These are phyloP conservation scores for Actinomortierella ambigua DNA, from an alignment of 371 early-diverging fungal genomes.

Conservation along the genomic window DNA sequence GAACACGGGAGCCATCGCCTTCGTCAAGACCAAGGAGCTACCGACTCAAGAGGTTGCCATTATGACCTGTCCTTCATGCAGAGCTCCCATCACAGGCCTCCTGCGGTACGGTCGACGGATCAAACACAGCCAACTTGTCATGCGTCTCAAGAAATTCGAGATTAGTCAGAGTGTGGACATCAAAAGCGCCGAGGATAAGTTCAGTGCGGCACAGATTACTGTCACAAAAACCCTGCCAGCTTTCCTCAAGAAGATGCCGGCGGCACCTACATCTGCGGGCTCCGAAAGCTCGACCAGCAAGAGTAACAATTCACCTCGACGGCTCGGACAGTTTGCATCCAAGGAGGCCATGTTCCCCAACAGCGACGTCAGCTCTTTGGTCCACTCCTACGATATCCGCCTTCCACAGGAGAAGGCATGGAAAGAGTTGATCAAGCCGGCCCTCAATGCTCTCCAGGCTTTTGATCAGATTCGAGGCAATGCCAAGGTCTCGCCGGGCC, in stretches of 20 bases:
- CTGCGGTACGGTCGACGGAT: slow-evolving; percentile 9
- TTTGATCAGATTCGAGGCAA: slow-evolving; percentile 9
- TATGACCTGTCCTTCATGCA: slow-evolving; percentile 35
- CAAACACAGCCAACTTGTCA: slow-evolving; percentile 3
- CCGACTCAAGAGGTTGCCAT: slow-evolving; percentile 10
- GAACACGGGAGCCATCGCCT: slow-evolving; percentile 6
- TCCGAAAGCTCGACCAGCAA: background rate
- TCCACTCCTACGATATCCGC: slow-evolving; percentile 15
- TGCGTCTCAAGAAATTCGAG: slow-evolving; percentile 16
- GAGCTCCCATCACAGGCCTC: slow-evolving; percentile 8
- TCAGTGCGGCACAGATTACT: background rate
- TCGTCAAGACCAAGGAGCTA: slow-evolving; percentile 10
- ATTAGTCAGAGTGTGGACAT: slow-evolving; percentile 2
- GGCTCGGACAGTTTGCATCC: slow-evolving; percentile 9
- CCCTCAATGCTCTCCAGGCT: background rate
- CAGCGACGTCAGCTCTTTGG: background rate
- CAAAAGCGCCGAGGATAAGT: background rate
- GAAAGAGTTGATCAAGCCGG: slow-evolving; percentile 10
- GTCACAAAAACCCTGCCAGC: background rate
- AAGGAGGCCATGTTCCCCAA: slow-evolving; percentile 2
- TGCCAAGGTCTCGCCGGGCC: slow-evolving; percentile 27
- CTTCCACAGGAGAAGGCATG: slow-evolving; percentile 20
- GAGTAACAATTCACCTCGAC: too few relatives aligned
- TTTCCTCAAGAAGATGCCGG: slow-evolving; percentile 4
- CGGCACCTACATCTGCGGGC: background rate